Base-by-base conservation (phyloP, 1,284 basidiomycete genomes). In the Ustilago nuda region DNA sequence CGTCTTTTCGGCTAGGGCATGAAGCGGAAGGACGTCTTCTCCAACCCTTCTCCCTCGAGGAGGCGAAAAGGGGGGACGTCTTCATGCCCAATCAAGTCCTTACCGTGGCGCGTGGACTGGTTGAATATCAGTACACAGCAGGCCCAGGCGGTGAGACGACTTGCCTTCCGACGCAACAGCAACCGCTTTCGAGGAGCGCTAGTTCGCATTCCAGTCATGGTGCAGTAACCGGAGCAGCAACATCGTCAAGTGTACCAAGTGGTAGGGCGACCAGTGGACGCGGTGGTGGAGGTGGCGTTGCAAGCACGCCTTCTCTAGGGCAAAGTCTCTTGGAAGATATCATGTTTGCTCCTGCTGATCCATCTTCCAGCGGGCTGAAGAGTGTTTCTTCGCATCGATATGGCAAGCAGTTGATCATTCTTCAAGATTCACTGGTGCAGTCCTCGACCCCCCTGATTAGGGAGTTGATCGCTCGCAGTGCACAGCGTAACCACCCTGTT, bases 1-100 rank as follows among this genome's bases (percentile, higher is more conserved):
- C 75, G 75, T 74, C 65, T 78, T 78, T 78, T 78, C 76, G 59
- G 76, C 76, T 74, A 60, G 76, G 76, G 76, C 76, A 78, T 78
- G 76, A 78, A 78, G 76, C 50, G 61, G 67, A 74, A 71, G 76
- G 76, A 62, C 75, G 63, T 55, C 54, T 35, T 35, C 58, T 58
- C 43, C 43, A 19, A 45, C 43, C 17, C 17, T 56, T 30, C 17
- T 27, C 37, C 46, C 5, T 45, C n/a, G 39, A 64, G 52, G 37
- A 54, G 45, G n/a, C 23, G 23, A 27, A 3, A 27, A 27, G 37
- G 48, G 36, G 61, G 46, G 66, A 59, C 61, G 71, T 56, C 68
- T 78, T 78, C 76, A 71, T 78, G 76, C 76, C 76, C 72, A 11
- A 54, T 12, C 60, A 71, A 55, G 69, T 78, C 76, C 76, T 78